phyloP scores from a whole-genome alignment of 1,139 yeast genomes.

The Taphrina populina region DNA sequence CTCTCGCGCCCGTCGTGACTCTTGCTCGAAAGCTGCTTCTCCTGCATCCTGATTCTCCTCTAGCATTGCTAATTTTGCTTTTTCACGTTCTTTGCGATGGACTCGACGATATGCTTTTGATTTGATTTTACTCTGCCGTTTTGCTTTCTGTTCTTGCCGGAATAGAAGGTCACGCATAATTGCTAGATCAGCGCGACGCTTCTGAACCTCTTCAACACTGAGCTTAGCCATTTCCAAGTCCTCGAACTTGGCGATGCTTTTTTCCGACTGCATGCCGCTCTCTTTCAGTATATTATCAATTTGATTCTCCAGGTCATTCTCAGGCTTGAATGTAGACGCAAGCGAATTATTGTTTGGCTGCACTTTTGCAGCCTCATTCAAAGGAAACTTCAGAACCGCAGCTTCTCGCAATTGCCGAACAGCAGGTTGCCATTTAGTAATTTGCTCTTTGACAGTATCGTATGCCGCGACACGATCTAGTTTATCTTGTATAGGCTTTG shows the following conservation, averaged over 20 bases:
- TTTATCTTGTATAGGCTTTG: constrained; percentile 79
- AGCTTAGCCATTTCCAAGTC: constrained; percentile 74
- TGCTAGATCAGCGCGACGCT: constrained; percentile 78
- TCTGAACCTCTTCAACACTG: constrained; percentile 73
- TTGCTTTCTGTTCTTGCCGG: constrained; percentile 88
- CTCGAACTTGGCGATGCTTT: constrained; percentile 77
- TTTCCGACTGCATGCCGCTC: constrained; percentile 70
- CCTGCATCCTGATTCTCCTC: constrained; percentile 44
- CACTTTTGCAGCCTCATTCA: constrained; percentile 48
- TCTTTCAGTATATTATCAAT: constrained; percentile 61
- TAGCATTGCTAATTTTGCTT: constrained; percentile 45
- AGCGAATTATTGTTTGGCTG: constrained; percentile 48
- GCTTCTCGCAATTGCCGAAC: constrained; percentile 78
- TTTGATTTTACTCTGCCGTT: constrained; percentile 87
- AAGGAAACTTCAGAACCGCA: constrained; percentile 76
- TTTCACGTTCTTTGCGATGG: constrained; percentile 78
- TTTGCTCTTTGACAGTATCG: constrained; percentile 81
- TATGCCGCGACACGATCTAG: constrained; percentile 89
- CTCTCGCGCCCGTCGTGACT: constrained; percentile 81
- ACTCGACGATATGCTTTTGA: constrained; percentile 85
- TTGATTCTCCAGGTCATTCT: constrained; percentile 66
- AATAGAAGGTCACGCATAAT: constrained; percentile 94
- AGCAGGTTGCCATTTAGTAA: constrained; percentile 82
- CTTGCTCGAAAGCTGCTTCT: constrained; percentile 51
- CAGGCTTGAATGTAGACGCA: constrained; percentile 55